Base-by-base conservation (phyloP, 495 filamentous ascomycete genomes). In the Aspergillus indologenus region DNA sequence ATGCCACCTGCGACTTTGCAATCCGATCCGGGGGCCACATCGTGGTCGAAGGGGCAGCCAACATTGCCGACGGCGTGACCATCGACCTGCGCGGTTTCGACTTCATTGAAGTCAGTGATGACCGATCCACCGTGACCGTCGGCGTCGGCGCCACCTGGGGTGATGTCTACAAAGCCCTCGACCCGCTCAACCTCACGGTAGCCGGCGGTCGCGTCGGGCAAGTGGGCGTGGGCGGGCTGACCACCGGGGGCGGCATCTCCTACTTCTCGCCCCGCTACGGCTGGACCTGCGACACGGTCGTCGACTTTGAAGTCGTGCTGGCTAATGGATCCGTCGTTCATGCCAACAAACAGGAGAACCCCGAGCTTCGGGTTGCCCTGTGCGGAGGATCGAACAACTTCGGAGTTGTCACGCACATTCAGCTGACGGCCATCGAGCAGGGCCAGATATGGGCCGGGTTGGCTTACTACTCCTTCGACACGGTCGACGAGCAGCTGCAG, bases 391-490 rank as follows among this genome's bases (percentile, higher is more conserved):
- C 67, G 1, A 77, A 72, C 62, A 84, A 84, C 65, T 83, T 83
- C 58, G 83, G 82, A 0, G 76, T 85, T 26, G 79, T 85, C 2
- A 85, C 82, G 2, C 71, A 74, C n/a, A 81, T 79, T 52, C 75
- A 83, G 42, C 54, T 82, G 19, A 54, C 51, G 15, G 51, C 62
- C 5, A 65, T 70, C 24, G 56, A 66, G 0, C 67, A 68, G 44
- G 71, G 68, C 6, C 48, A 65, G 2, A 42, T 82, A 17, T 81
- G 72, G 72, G 76, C 69, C 17, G 80, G 77, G 6, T 5, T 57
- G 45, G 55, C 70, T 9, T 42, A 17, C 18, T 59, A 72, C 8
- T 45, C 54, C 5, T 43, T 55, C 40, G 20, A 21, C 14, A 59
- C 45, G 62, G 59, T 60, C 11, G 45, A 65, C 61, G 19, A 56